A percentile compares a stretch with the other conserved stretches of the same genome.
phyloP scores from a whole-genome alignment of 345 rosid species.

The Eucalyptus brandiana region DNA sequence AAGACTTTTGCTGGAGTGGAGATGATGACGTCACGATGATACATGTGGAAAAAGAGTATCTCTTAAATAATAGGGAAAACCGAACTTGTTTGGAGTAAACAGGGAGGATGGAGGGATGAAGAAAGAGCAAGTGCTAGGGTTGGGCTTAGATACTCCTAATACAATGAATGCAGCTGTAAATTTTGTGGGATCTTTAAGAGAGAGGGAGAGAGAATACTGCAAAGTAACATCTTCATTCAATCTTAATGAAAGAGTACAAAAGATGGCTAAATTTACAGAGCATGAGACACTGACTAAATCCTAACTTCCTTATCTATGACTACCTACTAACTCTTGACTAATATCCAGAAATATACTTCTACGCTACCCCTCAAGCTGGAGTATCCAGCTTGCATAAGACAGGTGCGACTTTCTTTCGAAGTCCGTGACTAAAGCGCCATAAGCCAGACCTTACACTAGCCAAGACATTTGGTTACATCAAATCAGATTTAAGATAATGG shows the following conservation, averaged over 20 bases:
- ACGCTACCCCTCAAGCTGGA: neutral
- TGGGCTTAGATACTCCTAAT: neutral
- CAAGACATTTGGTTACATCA: neutral
- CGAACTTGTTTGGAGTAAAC: neutral
- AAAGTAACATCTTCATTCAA: neutral
- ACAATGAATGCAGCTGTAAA: neutral
- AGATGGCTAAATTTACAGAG: neutral
- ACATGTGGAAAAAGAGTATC: neutral
- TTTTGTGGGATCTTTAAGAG: neutral
- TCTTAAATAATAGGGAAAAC: neutral
- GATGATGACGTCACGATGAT: neutral
- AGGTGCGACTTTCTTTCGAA: neutral
- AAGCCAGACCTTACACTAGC: neutral
- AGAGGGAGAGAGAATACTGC: neutral
- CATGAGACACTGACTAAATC: neutral
- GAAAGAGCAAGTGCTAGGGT: neutral
- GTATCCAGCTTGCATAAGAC: neutral
- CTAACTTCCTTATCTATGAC: neutral
- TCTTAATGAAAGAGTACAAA: neutral
- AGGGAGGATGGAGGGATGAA: neutral
- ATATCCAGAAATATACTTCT: neutral
- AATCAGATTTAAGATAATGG: neutral
- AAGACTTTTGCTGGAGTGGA: neutral
- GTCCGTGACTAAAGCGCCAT: neutral
- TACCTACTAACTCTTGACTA: neutral